phyloP scores from a whole-genome alignment of 2,329 filamentous ascomycete species.

The Coleophoma crateriformis region DNA sequence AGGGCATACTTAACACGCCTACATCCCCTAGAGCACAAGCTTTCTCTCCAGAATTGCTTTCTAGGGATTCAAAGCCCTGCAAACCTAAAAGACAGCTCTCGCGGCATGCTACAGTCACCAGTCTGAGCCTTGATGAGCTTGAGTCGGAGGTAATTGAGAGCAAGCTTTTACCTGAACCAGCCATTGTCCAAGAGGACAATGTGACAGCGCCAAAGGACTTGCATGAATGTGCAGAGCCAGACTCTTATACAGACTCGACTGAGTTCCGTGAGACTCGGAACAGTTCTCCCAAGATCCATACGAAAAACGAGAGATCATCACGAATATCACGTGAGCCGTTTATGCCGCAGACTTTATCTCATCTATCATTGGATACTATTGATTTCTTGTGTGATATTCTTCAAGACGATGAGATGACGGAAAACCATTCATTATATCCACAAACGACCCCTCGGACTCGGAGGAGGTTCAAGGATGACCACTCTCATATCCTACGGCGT shows the following conservation, averaged over 20 bases:
- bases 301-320: too few species aligned
- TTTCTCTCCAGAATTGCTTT: conserved; percentile 3
- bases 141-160: neutral
- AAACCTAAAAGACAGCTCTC: conserved; percentile 16
- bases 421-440: conserved; percentile 41
- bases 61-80: conserved; percentile 6
- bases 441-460: neutral
- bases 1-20: conserved; percentile 18
- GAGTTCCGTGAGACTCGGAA: too few species aligned
- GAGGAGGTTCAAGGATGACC: neutral
- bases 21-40: conserved; percentile 8
- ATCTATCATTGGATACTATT: conserved; percentile 48
- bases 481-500: neutral
- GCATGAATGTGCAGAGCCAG: too few species aligned
- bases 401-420: conserved; percentile 48
- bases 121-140: conserved; percentile 11
- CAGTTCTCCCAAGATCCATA: too few species aligned
- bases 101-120: conserved; percentile 16
- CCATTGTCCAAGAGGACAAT: too few species aligned
- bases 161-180: too few species aligned
- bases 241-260: too few species aligned
- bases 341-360: conserved; percentile 51
- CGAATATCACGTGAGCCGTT: conserved; percentile 11
- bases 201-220: too few species aligned
- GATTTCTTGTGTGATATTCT: conserved; percentile 57